Percentiles rank a stretch among this genome's conserved stretches.
Evolutionary conservation across 1,139 yeast species (phyloP).

Genomic region (Meyerozyma smithsonii): DNA sequence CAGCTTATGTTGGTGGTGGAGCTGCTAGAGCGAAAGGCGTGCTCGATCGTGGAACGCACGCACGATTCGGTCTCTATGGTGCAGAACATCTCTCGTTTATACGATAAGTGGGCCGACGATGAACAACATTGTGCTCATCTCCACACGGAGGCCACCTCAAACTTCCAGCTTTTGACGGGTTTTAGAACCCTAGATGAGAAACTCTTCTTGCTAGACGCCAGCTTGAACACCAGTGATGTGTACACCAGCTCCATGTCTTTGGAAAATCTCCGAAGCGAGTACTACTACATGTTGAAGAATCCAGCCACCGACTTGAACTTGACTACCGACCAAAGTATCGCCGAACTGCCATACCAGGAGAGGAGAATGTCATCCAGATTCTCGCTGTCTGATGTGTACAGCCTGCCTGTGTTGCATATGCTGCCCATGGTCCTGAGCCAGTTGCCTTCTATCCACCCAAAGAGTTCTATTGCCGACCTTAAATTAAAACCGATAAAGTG

Average conservation of each 20-base stretch:
- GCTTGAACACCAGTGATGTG: conserved; percentile 25
- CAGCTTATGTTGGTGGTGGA: conserved; percentile 2
- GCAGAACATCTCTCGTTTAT: background rate
- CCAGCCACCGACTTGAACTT: background rate
- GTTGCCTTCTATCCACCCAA: too few relatives aligned
- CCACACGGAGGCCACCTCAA: conserved; percentile 7
- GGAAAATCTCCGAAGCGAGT: conserved; percentile 47
- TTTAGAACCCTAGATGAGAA: conserved; percentile 30
- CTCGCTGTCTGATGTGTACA: conserved; percentile 5
- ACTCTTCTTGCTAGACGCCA: conserved; percentile 32
- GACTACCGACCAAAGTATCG: background rate
- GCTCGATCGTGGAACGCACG: background rate
- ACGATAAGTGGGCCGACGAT: background rate
- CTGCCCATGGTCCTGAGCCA: background rate
- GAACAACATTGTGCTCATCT: background rate
- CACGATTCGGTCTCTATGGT: background rate
- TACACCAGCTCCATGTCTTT: conserved; percentile 44
- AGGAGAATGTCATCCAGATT: conserved; percentile 9
- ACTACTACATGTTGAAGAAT: conserved; percentile 12
- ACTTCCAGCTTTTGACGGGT: conserved; percentile 20
- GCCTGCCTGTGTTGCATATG: background rate
- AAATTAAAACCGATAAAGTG: conserved; percentile 40
- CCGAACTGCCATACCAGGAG: conserved; percentile 5
- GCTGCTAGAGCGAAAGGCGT: background rate
- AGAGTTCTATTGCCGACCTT: conserved; percentile 34